Percentiles rank a stretch among this genome's conserved stretches.
These are phyloP conservation scores for Marasmius tenuissimus DNA, from an alignment of 1,284 basidiomycete genomes.

Conservation along the genomic window DNA sequence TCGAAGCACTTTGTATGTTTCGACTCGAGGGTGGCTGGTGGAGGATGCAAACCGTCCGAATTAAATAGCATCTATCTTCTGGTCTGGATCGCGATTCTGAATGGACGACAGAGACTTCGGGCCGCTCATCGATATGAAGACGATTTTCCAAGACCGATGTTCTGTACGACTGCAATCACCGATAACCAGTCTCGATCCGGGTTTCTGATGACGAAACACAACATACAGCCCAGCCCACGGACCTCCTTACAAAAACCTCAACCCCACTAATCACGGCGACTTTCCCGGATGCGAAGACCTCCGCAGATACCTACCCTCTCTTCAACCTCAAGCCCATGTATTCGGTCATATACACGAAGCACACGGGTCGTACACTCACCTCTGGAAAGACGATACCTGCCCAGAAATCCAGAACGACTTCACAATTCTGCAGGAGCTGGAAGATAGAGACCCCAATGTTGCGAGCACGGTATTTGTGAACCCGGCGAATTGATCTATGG, in stretches of 20 bases:
- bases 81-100: too few species aligned
- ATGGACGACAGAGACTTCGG: too few species aligned
- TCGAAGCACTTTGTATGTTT: too few species aligned
- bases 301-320: conserved; percentile 33
- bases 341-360: conserved; percentile 73
- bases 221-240: too few species aligned
- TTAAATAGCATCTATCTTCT: too few species aligned
- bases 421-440: background rate
- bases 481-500: conserved; percentile 39
- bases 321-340: conserved; percentile 51
- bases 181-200: too few species aligned
- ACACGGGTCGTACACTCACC: conserved; percentile 43
- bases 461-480: conserved; percentile 45
- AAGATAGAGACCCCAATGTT: conserved; percentile 5
- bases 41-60: too few species aligned
- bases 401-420: conserved; percentile 5
- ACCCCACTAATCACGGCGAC: conserved; percentile 31
- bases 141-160: conserved; percentile 40
- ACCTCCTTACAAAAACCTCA: conserved; percentile 46
- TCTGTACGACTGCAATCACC: too few species aligned
- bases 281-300: conserved; percentile 51
- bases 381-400: conserved; percentile 25
- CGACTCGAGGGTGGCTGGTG: too few species aligned
- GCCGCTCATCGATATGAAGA: conserved; percentile 30
- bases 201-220: too few species aligned